These are phyloP conservation scores for Quercus ilex DNA, from an alignment of 306 rosid species.

Conservation along the genomic window DNA sequence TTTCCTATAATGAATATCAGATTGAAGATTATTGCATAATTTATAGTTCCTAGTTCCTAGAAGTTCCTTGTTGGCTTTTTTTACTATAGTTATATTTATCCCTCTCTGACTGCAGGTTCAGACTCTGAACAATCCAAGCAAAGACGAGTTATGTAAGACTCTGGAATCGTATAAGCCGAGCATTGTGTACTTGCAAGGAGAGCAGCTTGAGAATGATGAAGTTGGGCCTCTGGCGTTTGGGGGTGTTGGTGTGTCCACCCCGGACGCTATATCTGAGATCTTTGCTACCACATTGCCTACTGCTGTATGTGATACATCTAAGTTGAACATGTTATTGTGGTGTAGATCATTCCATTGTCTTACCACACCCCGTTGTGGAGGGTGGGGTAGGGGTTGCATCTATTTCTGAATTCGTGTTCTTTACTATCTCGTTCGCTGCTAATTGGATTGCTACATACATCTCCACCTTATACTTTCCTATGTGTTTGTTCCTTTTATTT, in stretches of 20 bases:
- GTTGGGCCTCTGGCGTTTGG: conserved; percentile 80
- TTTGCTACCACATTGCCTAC: conserved; percentile 69
- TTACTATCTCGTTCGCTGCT: neutral
- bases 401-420: neutral
- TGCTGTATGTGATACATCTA: conserved; percentile 54
- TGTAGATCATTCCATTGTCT: neutral
- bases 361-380: neutral
- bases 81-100: conserved; percentile 3
- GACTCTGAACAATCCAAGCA: conserved; percentile 67
- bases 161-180: conserved; percentile 73
- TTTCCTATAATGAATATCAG: neutral
- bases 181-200: conserved; percentile 87
- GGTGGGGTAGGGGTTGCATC: neutral
- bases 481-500: neutral
- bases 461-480: neutral
- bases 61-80: neutral
- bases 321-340: neutral
- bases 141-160: conserved; percentile 60
- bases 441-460: neutral
- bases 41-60: neutral
- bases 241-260: conserved; percentile 56
- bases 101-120: conserved; percentile 58
- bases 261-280: conserved; percentile 64
- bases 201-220: conserved; percentile 61
- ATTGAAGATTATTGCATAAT: neutral